A percentile compares a stretch with the other conserved stretches of the same genome.
Conservation (phyloP, 78 protist species). For the Ministeria vibrans region DNA sequence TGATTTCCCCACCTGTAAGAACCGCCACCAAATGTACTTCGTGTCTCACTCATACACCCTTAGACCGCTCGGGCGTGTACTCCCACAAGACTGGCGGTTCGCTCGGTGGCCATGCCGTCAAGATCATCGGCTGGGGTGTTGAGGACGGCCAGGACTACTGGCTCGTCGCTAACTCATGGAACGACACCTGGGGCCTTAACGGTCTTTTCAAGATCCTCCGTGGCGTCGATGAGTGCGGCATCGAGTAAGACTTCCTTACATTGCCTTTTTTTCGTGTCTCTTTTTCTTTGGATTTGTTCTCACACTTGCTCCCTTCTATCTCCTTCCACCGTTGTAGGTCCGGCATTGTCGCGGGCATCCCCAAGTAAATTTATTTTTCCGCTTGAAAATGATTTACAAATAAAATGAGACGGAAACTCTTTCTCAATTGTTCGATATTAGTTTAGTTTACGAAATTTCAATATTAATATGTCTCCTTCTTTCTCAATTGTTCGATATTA, state of each 20-base stretch:
- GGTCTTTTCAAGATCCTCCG: no score
- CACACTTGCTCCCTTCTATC: not conserved
- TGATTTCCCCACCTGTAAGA: constrained; percentile 26
- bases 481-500: not conserved
- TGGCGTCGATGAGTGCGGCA: constrained; percentile 10
- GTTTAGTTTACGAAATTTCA: not conserved
- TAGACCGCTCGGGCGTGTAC: constrained; percentile 29
- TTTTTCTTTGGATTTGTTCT: not conserved
- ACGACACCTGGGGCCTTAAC: constrained; percentile 31
- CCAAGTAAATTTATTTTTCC: not conserved
- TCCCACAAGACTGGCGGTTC: constrained; percentile 6
- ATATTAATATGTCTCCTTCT: not conserved
- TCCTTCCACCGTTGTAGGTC: not conserved
- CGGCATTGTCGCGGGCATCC: not conserved
- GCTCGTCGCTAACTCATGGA: constrained; percentile 45
- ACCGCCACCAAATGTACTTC: not conserved
- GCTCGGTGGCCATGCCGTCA: constrained; percentile 44
- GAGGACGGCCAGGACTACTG: constrained; percentile 31
- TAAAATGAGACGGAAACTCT: not conserved
- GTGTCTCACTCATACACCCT: not conserved
- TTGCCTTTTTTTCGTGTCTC: no score
- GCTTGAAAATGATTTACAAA: not conserved
- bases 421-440: not conserved
- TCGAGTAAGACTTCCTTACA: no score
- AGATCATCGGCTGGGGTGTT: constrained; percentile 38